Base-by-base conservation (phyloP, 2,329 filamentous ascomycete species). In the Karstenula rhodostoma region DNA sequence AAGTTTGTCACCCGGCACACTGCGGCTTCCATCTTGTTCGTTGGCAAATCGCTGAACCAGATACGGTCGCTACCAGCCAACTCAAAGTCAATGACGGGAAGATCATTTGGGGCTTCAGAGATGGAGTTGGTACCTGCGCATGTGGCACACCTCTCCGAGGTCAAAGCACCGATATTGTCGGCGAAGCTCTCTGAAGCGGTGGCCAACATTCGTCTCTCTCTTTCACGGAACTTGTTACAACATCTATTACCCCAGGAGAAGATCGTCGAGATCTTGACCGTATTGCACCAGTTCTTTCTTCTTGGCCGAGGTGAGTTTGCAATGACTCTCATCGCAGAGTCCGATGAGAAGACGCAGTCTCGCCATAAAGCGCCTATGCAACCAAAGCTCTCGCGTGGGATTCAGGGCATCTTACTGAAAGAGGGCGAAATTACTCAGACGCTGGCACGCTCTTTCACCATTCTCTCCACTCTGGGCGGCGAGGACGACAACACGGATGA, bases 251-350 rank as follows among this genome's bases (percentile, higher is more conserved):
- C 95, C 0, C 81, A 93, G 6, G 84, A 86, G 12, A 90, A 87
- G 68, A 93, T 97, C 4, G 81, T 92, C 6, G 90, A 95, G 65
- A 87, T 91, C 52, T 81, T 98, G 15, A 87, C 88, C 29, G 83
- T 97, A 9, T 83, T 97, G 1, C 86, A 94, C 50, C 89, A 95
- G 58, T 97, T 96, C 78, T 92, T 97, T 67, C 84, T 99, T 2
- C 84, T 99, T 0, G 90, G 91, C 0, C 87, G 92, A 35, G 94
- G 94, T 55, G 95, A 98, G 75, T 99, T 99, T 75, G 93, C 94
- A 22, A 89, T 95, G 78, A 90, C 91, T 0, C 79, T 99, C 27
- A 92, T 96, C 1, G 87, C 90, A 37, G 92, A 97, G 79, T 93
- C 94, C 0, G 93, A 97, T 67, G 87, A 90, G 57, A 90, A 89